Evolutionary conservation across 306 rosid genomes (phyloP), one percentile per base, ranked within the genome.

Genomic region (Carpinus viminea): DNA sequence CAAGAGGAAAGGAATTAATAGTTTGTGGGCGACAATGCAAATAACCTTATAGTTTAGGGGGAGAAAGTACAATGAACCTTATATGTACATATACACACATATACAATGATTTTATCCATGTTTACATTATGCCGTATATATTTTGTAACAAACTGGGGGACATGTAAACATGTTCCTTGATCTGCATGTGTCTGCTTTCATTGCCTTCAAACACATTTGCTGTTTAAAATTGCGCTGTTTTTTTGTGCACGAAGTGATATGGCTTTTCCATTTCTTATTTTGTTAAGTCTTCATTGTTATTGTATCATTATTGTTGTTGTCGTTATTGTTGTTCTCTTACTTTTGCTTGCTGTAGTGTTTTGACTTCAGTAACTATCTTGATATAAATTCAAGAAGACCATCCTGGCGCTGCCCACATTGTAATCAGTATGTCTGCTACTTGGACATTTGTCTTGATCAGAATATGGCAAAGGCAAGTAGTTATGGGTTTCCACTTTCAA

Each of bases 381-480:
- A 78, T 74, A 91, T 93, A 72, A 96, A 93, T 90, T 80, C 86
- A 56, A 91, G 89, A 86, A 88, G 91, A 81, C 99, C 99, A 76
- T 87, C 89, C 20, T 96, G 98, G 99, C 93, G 98, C 85, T 96
- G 99, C 83, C 99, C 99, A 51, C 96, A 89, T 84, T 96, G 99
- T 86, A 91, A 84, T 83, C 98, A 90, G 84, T 52, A 1, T 79
- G 90, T 96, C 70, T 85, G 93, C 89, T 96, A 86, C 86, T 66
- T 72, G 72, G 94, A 93, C 73, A 85, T 96, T 76, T 87, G 93
- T 72, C 79, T 90, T 43, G 99, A 96, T 80, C 89, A 83, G 66
- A 87, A 91, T 78, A 96, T 96, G 93, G 88, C 82, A 24, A 91
- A 96, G 97, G 99, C 80, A 84, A 88, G 97, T 89, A 71, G 60